Conservation (phyloP, 2,329 filamentous ascomycete genomes). For the Diaporthe ampelina region DNA sequence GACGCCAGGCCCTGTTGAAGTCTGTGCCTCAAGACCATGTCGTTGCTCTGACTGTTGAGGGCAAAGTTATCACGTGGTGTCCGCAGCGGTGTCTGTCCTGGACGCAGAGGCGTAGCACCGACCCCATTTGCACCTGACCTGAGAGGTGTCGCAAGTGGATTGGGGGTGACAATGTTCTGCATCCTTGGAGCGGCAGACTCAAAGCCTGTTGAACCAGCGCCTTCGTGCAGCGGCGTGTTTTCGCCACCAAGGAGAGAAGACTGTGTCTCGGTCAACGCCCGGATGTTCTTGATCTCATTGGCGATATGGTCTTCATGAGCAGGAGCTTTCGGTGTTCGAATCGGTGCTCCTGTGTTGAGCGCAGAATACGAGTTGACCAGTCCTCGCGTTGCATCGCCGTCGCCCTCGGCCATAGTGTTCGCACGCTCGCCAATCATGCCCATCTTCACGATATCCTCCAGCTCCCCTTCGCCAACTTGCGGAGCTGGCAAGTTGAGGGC, state of each 20-base stretch:
- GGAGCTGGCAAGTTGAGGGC: slow-evolving; percentile 87
- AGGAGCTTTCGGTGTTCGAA: slow-evolving; percentile 91
- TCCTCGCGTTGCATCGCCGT: slow-evolving; percentile 87
- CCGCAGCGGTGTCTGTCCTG: slow-evolving; percentile 86
- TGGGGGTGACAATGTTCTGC: slow-evolving; percentile 89
- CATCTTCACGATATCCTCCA: slow-evolving; percentile 99
- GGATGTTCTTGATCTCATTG: slow-evolving; percentile 95
- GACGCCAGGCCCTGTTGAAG: slow-evolving; percentile 82
- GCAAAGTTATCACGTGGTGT: slow-evolving; percentile 91
- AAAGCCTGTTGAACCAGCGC: slow-evolving; percentile 86
- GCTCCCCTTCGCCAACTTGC: slow-evolving; percentile 91
- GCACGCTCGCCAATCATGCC: slow-evolving; percentile 93
- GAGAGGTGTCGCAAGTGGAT: slow-evolving; percentile 93
- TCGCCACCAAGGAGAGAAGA: slow-evolving; percentile 94
- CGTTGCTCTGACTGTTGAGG: slow-evolving; percentile 80
- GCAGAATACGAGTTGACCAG: slow-evolving; percentile 89
- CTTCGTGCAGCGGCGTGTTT: slow-evolving; percentile 89
- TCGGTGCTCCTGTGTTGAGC: slow-evolving; percentile 85
- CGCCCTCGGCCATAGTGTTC: slow-evolving; percentile 80
- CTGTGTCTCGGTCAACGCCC: slow-evolving; percentile 91
- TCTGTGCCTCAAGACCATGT: slow-evolving; percentile 75
- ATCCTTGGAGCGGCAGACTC: slow-evolving; percentile 85
- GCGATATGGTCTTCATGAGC: slow-evolving; percentile 95
- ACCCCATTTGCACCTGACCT: slow-evolving; percentile 73
- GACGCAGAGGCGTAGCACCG: slow-evolving; percentile 76